phyloP scores from a whole-genome alignment of 345 rosid species.

The Psidium friedrichsthalianum region DNA sequence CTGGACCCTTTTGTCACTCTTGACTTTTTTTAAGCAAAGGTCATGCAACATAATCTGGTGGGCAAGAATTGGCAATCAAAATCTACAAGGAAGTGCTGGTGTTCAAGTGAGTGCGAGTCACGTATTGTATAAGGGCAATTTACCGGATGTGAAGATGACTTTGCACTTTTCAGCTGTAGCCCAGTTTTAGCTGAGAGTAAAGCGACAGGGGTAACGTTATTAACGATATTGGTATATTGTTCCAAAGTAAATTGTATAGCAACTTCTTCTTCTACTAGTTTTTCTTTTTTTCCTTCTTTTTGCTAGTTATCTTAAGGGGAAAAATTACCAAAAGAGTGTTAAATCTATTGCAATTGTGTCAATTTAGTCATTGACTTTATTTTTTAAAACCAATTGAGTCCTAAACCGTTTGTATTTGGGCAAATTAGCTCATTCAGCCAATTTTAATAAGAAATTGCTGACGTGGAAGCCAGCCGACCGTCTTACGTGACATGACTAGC shows the following conservation, averaged over 20 bases:
- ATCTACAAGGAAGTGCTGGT: slow-evolving; percentile 32
- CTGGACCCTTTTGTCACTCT: background rate
- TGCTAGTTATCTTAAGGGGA: background rate
- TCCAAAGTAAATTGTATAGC: background rate
- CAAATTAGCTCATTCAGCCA: too few species aligned
- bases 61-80: slow-evolving; percentile 65
- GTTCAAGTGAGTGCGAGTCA: slow-evolving; percentile 49
- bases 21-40: slow-evolving; percentile 53
- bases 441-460: too few species aligned
- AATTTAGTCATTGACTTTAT: too few species aligned
- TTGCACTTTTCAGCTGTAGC: background rate
- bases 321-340: too few species aligned
- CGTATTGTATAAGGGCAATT: background rate
- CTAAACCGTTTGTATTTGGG: too few species aligned
- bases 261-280: background rate
- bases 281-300: background rate
- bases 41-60: slow-evolving; percentile 77
- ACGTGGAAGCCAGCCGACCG: too few species aligned
- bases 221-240: background rate
- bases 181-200: background rate
- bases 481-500: too few species aligned
- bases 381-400: too few species aligned
- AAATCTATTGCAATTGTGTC: too few species aligned
- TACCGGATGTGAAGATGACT: background rate
- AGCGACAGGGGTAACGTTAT: background rate